Evolutionary conservation across 192 early-diverging fungal species (phyloP), one percentile per base, ranked within the genome.

Genomic region (Mortierella alpina): DNA sequence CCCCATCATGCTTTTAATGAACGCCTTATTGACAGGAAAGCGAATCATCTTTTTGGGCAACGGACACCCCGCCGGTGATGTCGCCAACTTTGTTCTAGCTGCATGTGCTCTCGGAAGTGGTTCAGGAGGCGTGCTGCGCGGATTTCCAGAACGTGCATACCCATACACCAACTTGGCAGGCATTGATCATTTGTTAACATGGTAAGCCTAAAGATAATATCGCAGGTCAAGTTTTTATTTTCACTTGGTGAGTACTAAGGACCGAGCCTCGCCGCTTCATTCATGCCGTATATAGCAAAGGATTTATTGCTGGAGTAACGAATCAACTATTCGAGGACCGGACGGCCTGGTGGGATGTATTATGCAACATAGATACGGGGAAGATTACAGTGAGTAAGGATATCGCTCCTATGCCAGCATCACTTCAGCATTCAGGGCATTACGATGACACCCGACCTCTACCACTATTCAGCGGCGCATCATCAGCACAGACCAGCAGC

Each of bases 251-350:
- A 18, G 23, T 14, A 63, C 23, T 51, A 58, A 12, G 63, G 46
- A n/a, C 31, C 3, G 31, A 31, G 31, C 31, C 31, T 31, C 31
- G 3, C 31, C 31, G 31, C 31, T 31, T 31, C 3, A 31, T 31
- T 31, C 20, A 44, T 54, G 18, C 17, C 20, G 40, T 83, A 53
- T 49, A 55, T 61, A 90, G 89, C 64, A 88, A 95, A 20, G 96
- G 95, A 7, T 98, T 94, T 82, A 96, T 98, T 83, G 97, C 97
- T 6, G 97, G 97, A 15, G 96, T 97, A 11, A 97, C 97, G 0
- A 97, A 98, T 82, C 94, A 95, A n/a, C 89, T 93, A 1, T 96
- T 98, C 85, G 96, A 97, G 75, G 94, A 97, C 73, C 92, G 96
- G 46, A 88, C 93, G 13, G 85, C 90, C 59, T 96, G 96, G 95